Conservation (phyloP, 1,284 basidiomycete genomes). For the Lignosus rhinocerotis region DNA sequence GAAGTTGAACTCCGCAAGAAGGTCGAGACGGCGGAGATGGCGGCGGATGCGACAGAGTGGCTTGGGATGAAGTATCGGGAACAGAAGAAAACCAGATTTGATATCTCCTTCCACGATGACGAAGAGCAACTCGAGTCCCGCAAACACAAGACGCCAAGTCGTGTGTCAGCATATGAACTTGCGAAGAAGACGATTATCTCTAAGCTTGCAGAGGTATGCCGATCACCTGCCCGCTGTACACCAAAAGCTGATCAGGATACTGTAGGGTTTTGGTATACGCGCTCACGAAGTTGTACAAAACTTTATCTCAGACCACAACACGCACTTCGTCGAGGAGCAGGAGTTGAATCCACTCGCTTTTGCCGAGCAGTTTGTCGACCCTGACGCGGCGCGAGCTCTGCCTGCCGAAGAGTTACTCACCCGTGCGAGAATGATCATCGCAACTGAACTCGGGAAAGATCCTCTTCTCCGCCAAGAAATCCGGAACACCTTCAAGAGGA, state of each 20-base stretch:
- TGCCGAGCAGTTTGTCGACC: constrained; percentile 78
- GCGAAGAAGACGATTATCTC: constrained; percentile 79
- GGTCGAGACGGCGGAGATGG: constrained; percentile 82
- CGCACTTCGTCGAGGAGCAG: constrained; percentile 77
- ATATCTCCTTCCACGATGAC: constrained; percentile 72
- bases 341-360: constrained; percentile 71
- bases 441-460: constrained; percentile 92
- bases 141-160: constrained; percentile 82
- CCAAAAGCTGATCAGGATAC: constrained; percentile 4
- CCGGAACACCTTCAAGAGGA: constrained; percentile 75
- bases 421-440: constrained; percentile 82
- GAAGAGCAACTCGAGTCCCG: constrained; percentile 53
- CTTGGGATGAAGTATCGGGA: constrained; percentile 82
- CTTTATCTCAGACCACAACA: constrained; percentile 59
- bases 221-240: neutral
- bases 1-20: constrained; percentile 62
- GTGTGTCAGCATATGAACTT: constrained; percentile 85
- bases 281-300: constrained; percentile 82
- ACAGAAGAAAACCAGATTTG: constrained; percentile 72
- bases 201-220: constrained; percentile 72
- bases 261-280: constrained; percentile 76
- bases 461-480: constrained; percentile 85
- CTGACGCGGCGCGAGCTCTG: constrained; percentile 57
- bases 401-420: constrained; percentile 65
- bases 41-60: constrained; percentile 93